Conservation (phyloP, 2,329 filamentous ascomycete genomes). For the Penicillium hordei region DNA sequence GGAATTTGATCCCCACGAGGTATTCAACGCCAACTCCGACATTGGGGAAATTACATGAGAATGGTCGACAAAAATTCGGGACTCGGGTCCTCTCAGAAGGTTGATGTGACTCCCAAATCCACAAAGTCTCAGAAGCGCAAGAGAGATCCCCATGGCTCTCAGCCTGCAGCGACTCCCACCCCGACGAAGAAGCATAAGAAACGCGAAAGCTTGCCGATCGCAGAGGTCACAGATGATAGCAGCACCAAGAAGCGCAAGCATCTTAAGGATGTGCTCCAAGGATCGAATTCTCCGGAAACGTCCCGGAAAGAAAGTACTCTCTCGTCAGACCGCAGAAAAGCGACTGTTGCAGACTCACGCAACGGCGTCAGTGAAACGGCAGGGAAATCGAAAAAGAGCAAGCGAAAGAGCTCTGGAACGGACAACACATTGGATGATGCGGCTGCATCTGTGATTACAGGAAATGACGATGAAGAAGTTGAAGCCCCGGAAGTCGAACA, state of each 20-base stretch:
- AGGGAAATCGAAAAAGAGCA: conserved; percentile 40
- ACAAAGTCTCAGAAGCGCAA: conserved; percentile 37
- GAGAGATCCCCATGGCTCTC: conserved; percentile 31
- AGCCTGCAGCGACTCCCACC: conserved; percentile 27
- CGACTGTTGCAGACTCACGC: conserved; percentile 25
- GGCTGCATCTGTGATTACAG: conserved; percentile 30
- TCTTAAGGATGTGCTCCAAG: conserved; percentile 22
- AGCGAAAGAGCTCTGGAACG: conserved; percentile 33
- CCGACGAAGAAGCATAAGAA: conserved; percentile 43
- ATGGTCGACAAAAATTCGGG: conserved; percentile 52
- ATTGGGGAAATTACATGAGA: conserved; percentile 17
- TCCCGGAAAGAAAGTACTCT: conserved; percentile 30
- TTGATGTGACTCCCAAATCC: conserved; percentile 20
- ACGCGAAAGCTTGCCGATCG: conserved; percentile 20
- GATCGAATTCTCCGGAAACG: conserved; percentile 36
- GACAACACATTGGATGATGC: conserved; percentile 15
- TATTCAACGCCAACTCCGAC: conserved; percentile 3
- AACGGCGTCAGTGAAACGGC: conserved; percentile 20
- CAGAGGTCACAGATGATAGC: conserved; percentile 32
- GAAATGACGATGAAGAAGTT: conserved; percentile 6
- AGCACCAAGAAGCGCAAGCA: conserved; percentile 27
- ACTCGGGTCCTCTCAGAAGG: conserved; percentile 43
- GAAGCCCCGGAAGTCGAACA: conserved; percentile 25
- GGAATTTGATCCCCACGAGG: conserved; percentile 11
- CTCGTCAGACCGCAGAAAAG: conserved; percentile 29